Percentiles rank a stretch among this genome's conserved stretches.
Conservation (phyloP, 345 rosid genomes). For the Dimocarpus longan region DNA sequence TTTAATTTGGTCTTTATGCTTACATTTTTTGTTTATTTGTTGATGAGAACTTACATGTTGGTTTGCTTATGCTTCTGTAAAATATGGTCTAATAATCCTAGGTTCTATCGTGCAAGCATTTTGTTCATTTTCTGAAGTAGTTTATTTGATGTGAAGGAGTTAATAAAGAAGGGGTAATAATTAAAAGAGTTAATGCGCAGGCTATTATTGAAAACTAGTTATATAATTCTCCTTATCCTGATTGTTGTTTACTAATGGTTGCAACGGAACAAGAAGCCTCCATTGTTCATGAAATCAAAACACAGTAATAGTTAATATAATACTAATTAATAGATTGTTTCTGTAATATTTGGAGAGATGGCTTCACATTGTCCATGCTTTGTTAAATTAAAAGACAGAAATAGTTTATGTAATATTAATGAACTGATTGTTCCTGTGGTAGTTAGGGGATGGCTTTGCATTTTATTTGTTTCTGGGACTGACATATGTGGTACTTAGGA, state of each 20-base stretch:
- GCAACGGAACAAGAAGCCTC: background rate
- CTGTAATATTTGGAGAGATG: no score
- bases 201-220: background rate
- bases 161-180: background rate
- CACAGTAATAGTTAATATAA: background rate
- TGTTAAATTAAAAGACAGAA: background rate
- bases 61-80: background rate
- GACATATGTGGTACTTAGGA: no score
- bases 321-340: background rate
- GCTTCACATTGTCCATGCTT: background rate
- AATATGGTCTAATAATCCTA: background rate
- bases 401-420: no score
- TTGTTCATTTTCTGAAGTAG: background rate
- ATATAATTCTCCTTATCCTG: background rate
- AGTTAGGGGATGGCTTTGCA: no score
- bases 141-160: constrained; percentile 7
- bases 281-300: background rate
- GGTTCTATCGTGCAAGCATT: background rate
- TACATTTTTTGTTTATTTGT: background rate
- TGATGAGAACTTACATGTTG: background rate
- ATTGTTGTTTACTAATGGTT: background rate
- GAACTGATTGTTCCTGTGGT: no score
- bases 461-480: no score
- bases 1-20: background rate
- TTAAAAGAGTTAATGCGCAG: background rate